A percentile compares a stretch with the other conserved stretches of the same genome.
Conservation (phyloP, 2,329 filamentous ascomycete species). For the Pseudocercospora cruenta region DNA sequence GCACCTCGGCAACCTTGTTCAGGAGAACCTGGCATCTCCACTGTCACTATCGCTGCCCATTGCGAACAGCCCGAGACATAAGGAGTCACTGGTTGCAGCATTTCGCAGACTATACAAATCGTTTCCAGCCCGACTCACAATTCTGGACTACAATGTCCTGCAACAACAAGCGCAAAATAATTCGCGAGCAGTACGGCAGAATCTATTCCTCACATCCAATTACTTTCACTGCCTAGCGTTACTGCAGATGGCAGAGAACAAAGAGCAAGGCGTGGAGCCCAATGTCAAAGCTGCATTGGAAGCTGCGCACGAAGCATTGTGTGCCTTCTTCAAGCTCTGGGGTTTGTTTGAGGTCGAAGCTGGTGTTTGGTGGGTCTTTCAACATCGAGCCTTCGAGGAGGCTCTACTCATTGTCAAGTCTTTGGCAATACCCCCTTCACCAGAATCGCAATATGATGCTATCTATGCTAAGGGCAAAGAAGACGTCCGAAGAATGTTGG, state of each 20-base stretch:
- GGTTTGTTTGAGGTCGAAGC: slow-evolving; percentile 70
- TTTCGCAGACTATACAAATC: slow-evolving; percentile 74
- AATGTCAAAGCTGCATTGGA: slow-evolving; percentile 73
- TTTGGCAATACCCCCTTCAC: slow-evolving; percentile 11
- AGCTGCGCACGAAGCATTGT: slow-evolving; percentile 74
- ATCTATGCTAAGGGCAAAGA: slow-evolving; percentile 45
- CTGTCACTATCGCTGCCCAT: slow-evolving; percentile 74
- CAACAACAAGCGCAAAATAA: slow-evolving; percentile 61
- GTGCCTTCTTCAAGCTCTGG: slow-evolving; percentile 74
- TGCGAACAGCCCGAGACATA: slow-evolving; percentile 68
- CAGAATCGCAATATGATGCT: slow-evolving; percentile 31
- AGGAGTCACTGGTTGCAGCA: slow-evolving; percentile 69
- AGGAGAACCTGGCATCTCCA: slow-evolving; percentile 75
- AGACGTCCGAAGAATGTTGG: slow-evolving; percentile 49
- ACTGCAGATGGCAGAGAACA: slow-evolving; percentile 71
- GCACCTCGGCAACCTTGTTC: slow-evolving; percentile 77
- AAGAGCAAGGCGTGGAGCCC: slow-evolving; percentile 52
- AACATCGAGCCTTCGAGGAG: slow-evolving; percentile 78
- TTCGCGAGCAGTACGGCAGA: slow-evolving; percentile 71
- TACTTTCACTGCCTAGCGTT: slow-evolving; percentile 84
- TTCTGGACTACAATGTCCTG: slow-evolving; percentile 66
- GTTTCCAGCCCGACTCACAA: slow-evolving; percentile 71
- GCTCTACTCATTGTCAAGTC: slow-evolving; percentile 44
- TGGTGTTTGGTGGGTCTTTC: slow-evolving; percentile 82
- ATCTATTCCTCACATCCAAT: slow-evolving; percentile 77